Percentiles rank a stretch among this genome's conserved stretches.
These are phyloP conservation scores for Pyrenochaeta sp. DNA, from an alignment of 2,329 filamentous ascomycete species.

Conservation along the genomic window DNA sequence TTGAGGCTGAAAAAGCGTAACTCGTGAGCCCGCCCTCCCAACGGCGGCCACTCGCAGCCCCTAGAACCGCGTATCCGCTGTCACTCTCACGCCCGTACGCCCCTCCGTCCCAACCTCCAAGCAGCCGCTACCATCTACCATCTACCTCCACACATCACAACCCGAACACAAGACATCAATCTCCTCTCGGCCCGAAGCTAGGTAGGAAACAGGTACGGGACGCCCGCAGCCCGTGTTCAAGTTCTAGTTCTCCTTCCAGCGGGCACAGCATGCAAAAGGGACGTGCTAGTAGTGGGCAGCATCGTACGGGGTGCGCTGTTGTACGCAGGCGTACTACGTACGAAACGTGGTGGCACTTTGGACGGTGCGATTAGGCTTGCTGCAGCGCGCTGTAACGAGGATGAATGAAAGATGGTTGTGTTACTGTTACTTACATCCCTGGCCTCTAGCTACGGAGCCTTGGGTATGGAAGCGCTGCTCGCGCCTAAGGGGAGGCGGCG, in stretches of 20 bases:
- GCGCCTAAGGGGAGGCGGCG: constrained; percentile 12
- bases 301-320: constrained; percentile 2
- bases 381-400: constrained; percentile 17
- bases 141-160: background rate
- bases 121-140: constrained; percentile 6
- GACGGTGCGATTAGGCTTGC: constrained; percentile 1
- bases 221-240: constrained; percentile 9
- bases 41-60: too few relatives aligned
- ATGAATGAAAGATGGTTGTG: constrained; percentile 5
- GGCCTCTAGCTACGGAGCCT: constrained; percentile 16
- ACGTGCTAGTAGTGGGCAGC: too few relatives aligned
- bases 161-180: background rate
- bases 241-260: too few relatives aligned
- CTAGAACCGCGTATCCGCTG: constrained; percentile 19
- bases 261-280: too few relatives aligned
- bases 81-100: constrained; percentile 16
- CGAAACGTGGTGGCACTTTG: constrained; percentile 17
- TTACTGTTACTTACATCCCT: constrained; percentile 7
- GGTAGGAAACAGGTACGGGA: constrained; percentile 16
- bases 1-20: too few relatives aligned
- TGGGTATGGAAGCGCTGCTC: constrained; percentile 13
- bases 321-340: constrained; percentile 14
- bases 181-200: constrained; percentile 10
- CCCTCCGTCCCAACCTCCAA: constrained; percentile 2
- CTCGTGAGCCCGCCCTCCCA: too few relatives aligned